These are phyloP conservation scores for Sphagnum fallax DNA, from an alignment of 228 moss, liverwort and hornwort genomes.

Conservation along the genomic window DNA sequence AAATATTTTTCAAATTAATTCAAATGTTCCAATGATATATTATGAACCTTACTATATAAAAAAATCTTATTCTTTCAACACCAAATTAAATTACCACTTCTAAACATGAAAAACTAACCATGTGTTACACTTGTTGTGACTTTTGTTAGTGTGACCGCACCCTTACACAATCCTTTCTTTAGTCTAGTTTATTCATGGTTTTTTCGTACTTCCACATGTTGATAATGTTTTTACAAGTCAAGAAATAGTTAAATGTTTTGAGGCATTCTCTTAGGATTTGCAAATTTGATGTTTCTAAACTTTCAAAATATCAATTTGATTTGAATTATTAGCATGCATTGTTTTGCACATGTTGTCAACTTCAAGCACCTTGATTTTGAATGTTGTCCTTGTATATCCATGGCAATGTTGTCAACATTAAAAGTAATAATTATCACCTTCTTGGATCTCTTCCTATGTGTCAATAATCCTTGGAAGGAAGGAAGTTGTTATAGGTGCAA, in stretches of 20 bases:
- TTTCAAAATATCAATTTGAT: conserved; percentile 63
- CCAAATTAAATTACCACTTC: too few relatives aligned
- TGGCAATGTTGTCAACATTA: conserved; percentile 68
- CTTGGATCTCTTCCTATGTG: too few relatives aligned
- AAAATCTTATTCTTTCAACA: too few relatives aligned
- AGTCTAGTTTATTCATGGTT: background rate
- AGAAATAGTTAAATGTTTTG: background rate
- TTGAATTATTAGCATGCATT: conserved; percentile 63
- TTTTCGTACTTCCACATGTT: background rate
- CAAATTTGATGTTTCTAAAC: conserved; percentile 66
- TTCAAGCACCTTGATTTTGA: conserved; percentile 80
- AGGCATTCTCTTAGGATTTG: conserved; percentile 30
- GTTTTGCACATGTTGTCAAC: conserved; percentile 61
- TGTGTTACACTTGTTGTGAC: too few relatives aligned
- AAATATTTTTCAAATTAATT: too few relatives aligned
- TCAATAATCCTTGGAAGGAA: too few relatives aligned
- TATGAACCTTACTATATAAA: too few relatives aligned
- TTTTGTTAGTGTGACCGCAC: too few relatives aligned
- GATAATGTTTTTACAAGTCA: background rate
- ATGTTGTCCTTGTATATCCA: conserved; percentile 70
- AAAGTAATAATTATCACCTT: conserved; percentile 15
- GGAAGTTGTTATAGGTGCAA: too few relatives aligned
- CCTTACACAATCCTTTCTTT: background rate
- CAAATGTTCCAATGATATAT: too few relatives aligned
- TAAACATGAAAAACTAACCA: too few relatives aligned